Evolutionary conservation across 2,329 filamentous ascomycete genomes (phyloP).

Genomic region (Colletotrichum caudatum): DNA sequence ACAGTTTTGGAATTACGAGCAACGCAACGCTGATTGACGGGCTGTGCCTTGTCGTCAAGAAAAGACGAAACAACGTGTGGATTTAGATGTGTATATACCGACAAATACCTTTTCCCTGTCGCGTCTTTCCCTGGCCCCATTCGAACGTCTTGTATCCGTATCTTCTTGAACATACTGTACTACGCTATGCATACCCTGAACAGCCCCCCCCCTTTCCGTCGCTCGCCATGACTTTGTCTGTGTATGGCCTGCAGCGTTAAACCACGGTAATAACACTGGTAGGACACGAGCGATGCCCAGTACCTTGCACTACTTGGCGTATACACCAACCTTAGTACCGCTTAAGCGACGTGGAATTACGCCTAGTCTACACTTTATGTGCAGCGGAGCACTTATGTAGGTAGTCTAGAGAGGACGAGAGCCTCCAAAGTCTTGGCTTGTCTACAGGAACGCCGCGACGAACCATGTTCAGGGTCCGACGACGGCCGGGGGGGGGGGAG

Average conservation of each 20-base stretch:
- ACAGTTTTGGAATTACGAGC: background rate
- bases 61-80: background rate
- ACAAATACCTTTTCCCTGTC: background rate
- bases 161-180: background rate
- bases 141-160: background rate
- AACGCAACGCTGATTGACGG: background rate
- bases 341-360: too few species aligned
- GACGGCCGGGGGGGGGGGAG: background rate
- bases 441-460: background rate
- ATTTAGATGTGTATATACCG: too few species aligned
- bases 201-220: background rate
- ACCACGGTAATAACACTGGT: background rate
- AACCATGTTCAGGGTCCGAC: conserved; percentile 31
- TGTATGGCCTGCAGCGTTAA: background rate
- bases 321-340: background rate
- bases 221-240: background rate
- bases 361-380: background rate
- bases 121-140: background rate
- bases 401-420: background rate
- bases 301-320: background rate
- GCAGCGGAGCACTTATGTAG: too few species aligned
- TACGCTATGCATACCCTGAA: too few species aligned
- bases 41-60: background rate
- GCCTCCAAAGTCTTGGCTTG: background rate
- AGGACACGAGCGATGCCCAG: background rate